Base-by-base conservation (phyloP, 2,329 filamentous ascomycete genomes). In the Capronia americana region DNA sequence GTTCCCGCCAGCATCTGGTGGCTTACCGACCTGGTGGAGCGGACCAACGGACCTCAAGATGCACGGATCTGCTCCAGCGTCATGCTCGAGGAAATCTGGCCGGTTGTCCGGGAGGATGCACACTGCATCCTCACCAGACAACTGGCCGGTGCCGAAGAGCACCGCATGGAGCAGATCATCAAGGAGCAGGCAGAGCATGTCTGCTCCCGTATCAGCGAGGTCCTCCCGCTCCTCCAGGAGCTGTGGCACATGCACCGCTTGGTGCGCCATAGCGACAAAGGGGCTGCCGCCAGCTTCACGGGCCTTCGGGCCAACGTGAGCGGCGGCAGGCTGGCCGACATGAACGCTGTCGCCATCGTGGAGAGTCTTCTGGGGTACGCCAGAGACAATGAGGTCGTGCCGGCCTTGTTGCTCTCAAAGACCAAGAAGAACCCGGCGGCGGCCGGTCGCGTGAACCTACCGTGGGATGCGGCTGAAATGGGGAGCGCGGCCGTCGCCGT, bases 161-260 rank as follows among this genome's bases (percentile, higher is more conserved):
- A 34, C 32, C 20, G 66, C 63, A 24, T 28, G 44, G 14, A 30
- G 59, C 28, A 57, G 48, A 46, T 66, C 26, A 51, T 58, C 24
- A 23, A 60, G 20, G 44, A 64, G 34, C 57, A 64, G 23, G 46
- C 34, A 51, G 34, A 34, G 41, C 14, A 53, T 8, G n/a, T 66
- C 17, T 34, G 57, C 24, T 14, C n/a, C n/a, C 57, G 51, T 24
- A 12, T 48, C 14, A 23, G 23, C 14, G n/a, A 53, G 34, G 50
- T 69, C 14, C 51, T 67, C 28, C n/a, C 46, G 32, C 23, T 55
- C 12, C 46, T 69, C 34, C 62, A 51, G 54, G 63, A 67, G 48
- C 56, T 69, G 30, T 53, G 30, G 34, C 51, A 53, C 11, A 32
- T 61, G 46, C 44, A 61, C 20, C 17, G 46, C 30, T 11, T 24